phyloP scores from a whole-genome alignment of 805 yeast species.

The Starmerella bombicola region DNA sequence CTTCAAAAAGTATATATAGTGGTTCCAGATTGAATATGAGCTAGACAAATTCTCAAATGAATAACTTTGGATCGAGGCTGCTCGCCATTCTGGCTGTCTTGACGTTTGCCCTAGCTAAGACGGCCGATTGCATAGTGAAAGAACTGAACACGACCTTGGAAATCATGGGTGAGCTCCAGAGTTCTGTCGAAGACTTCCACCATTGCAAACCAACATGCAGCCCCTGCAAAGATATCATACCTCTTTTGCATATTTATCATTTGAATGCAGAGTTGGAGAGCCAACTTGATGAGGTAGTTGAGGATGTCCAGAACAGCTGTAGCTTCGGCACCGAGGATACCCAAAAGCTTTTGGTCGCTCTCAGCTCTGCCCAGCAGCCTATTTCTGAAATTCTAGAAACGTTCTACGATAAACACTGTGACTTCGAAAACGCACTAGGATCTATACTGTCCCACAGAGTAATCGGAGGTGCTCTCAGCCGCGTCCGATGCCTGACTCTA shows the following conservation, averaged over 20 bases:
- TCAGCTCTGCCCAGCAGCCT: constrained; percentile 10
- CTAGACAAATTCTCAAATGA: too few species aligned
- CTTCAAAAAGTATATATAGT: too few species aligned
- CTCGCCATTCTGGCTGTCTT: neutral
- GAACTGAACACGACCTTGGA: constrained; percentile 10
- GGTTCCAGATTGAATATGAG: too few species aligned
- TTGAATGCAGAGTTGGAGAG: constrained; percentile 8
- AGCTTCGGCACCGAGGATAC: constrained; percentile 10
- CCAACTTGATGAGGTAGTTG: constrained; percentile 12
- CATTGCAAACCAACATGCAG: neutral
- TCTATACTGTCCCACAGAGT: constrained; percentile 13
- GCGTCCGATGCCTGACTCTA: constrained; percentile 8
- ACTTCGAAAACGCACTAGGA: constrained; percentile 13
- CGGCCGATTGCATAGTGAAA: constrained; percentile 12
- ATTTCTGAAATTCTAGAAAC: constrained; percentile 3
- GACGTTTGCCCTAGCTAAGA: constrained; percentile 1
- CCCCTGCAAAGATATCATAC: constrained; percentile 7
- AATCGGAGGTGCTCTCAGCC: constrained; percentile 12
- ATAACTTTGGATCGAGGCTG: too few species aligned
- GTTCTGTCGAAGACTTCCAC: constrained; percentile 8
- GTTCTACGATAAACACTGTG: constrained; percentile 5
- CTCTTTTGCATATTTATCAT: constrained; percentile 10
- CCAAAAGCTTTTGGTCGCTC: constrained; percentile 5
- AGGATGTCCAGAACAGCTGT: constrained; percentile 16
- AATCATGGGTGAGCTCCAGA: constrained; percentile 1